Base-by-base conservation (phyloP, 345 rosid species). In the Pistacia integerrima region DNA sequence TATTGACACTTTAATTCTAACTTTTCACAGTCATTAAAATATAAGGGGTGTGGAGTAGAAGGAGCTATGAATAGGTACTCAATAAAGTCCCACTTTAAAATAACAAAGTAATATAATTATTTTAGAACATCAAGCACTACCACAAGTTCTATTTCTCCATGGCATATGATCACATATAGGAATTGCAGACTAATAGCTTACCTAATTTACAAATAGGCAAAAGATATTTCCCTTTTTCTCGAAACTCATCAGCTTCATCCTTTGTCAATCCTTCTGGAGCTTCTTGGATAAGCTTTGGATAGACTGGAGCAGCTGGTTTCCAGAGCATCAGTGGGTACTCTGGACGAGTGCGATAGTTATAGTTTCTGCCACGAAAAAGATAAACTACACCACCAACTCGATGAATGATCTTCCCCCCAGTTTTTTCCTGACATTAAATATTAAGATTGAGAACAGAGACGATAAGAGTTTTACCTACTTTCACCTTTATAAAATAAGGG, bases 221-320 rank as follows among this genome's bases (percentile, higher is more conserved):
- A 65, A 95, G 97, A 44, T 85, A 81, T 83, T 90, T 89, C 49
- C 92, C 98, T 82, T 91, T 95, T 61, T 74, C 79, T 74, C 91
- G 82, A 4, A 95, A 78, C 51, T 77, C 84, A 78, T 85, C 78
- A 35, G 98, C 96, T 88, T 95, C 96, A 3, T 77, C 83, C 82
- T 86, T 82, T 9, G 97, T 90, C 84, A 95, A 83, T 70, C 97
- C 98, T 83, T 89, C 91, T 41, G 97, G 98, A 81, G 92, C 85
- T 77, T 93, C 94, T 81, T 92, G 97, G 73, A 95, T 93, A 48
- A 95, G 98, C 80, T 93, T 93, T 8, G 97, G 98, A 82, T 93
- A 95, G 66, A 95, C 97, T 11, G 99, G 98, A 86, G 99, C 82
- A 76, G 99, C 98, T 56, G 99, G 99, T 79, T 95, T 93, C 99